Base-by-base conservation (phyloP, 2,329 filamentous ascomycete species). In the Aspergillus piperis region DNA sequence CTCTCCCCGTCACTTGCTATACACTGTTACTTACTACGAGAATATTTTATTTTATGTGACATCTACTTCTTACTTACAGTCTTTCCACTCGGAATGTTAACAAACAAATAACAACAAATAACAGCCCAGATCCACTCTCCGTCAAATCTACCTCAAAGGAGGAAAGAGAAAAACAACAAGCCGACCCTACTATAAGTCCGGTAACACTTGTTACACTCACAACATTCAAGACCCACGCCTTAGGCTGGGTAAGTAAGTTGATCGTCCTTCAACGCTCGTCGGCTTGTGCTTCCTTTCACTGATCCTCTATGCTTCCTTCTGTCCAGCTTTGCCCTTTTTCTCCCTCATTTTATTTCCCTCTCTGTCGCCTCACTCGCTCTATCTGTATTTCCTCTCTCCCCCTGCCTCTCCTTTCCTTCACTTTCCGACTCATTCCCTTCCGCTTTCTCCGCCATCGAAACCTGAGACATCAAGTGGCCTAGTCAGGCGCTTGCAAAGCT, bases 201-300 rank as follows among this genome's bases (percentile, higher is more conserved):
- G 47, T 50, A 50, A 50, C 47, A 50, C 47, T 30, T 59, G 57
- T 59, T 59, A 59, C 57, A 55, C 47, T 50, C 32, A 25, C 30
- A 54, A n/a, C 38, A 44, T 41, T 55, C 42, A 42, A 51, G 60
- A 61, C 66, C 56, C 54, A 61, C 61, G 58, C 57, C 60, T 55
- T 62, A 48, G 39, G 49, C 44, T 60, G 60, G 62, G 61, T 64
- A 65, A 64, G 61, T 64, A 65, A 64, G 60, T 61, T 68, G 64
- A 58, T 57, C 23, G 49, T 36, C 39, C 51, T 63, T 59, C 54
- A 60, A 62, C 54, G 57, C 61, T 59, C 60, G 60, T 57, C 61
- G 53, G 60, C 50, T 38, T 61, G 52, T 62, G 55, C 44, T 55
- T 58, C 54, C 52, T 32, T 21, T 56, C 44, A 44, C 25, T 62